Conservation (phyloP, 2,329 filamentous ascomycete species). For the Fusarium armeniacum region DNA sequence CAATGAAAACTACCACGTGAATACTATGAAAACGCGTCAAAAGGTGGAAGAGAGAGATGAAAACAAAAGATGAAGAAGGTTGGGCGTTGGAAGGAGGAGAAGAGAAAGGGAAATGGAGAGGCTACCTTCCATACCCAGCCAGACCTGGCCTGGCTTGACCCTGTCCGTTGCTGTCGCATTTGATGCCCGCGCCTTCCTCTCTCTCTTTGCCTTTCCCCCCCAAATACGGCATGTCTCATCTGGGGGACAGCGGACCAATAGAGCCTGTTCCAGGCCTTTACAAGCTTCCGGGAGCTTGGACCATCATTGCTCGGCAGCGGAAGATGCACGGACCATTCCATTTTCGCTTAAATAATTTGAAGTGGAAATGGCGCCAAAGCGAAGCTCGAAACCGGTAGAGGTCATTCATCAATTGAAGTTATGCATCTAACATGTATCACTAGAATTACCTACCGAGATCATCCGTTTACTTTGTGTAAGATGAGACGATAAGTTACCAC, state of each 20-base stretch:
- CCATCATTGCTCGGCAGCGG: conserved; percentile 45
- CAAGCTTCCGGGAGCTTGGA: conserved; percentile 54
- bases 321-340: conserved; percentile 36
- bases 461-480: conserved; percentile 16
- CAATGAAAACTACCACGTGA: conserved; percentile 16
- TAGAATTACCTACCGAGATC: conserved; percentile 20
- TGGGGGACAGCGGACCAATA: conserved; percentile 48
- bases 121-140: not conserved
- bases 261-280: conserved; percentile 28
- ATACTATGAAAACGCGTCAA: conserved; percentile 30
- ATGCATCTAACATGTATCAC: conserved; percentile 40
- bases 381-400: conserved; percentile 19
- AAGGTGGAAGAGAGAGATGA: conserved; percentile 28
- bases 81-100: conserved; percentile 43
- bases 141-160: conserved; percentile 37
- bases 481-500: conserved; percentile 12
- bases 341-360: conserved; percentile 36
- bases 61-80: conserved; percentile 44
- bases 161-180: conserved; percentile 49
- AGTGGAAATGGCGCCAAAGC: conserved; percentile 28
- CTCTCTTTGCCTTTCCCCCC: not conserved
- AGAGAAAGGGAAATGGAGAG: conserved; percentile 15
- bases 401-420: conserved; percentile 49
- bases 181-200: conserved; percentile 31
- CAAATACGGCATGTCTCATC: conserved; percentile 29